Base-by-base conservation (phyloP, 805 yeast species). In the Lipomyces kockii region DNA sequence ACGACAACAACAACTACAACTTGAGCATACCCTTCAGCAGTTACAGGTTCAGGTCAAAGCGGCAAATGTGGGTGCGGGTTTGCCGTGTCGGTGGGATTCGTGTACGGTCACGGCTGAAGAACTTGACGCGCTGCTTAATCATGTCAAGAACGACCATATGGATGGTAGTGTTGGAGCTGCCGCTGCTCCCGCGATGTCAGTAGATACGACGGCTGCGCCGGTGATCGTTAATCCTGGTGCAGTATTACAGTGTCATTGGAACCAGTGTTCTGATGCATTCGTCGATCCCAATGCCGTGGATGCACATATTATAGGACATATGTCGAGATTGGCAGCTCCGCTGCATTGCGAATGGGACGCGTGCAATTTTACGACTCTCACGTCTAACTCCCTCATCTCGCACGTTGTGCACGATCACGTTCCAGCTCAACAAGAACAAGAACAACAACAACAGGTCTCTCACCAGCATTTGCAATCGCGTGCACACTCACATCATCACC, bases 301-400 rank as follows among this genome's bases (percentile, higher is more conserved):
- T 53, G 49, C 64, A 11, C 75, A 70, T 56, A 25, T 71, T 27
- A 49, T 63, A 20, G 58, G 49, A 3, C 69, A 58, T 39, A n/a
- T 66, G 43, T 25, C 64, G 22, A 51, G 17, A 6, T 32, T 35
- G 20, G 39, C 61, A 17, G 62, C 64, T 43, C 72, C 71, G 2
- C 73, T 74, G 58, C 78, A 83, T 60, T 92, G 97, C 79, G 91
- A 87, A 74, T 92, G 97, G 97, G 78, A 81, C 64, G 83, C 87
- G 63, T 92, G 97, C 82, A 79, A 83, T 55, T 90, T 83, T 74
- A 80, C 80, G 25, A 82, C 89, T 35, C 75, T 78, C 20, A 87
- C 86, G 72, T 74, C 88, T 58, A 80, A 86, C 37, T 76, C 83
- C 5, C 78, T 92, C 37, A 77, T 90, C 11, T 80, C 83, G 54